A percentile compares a stretch with the other conserved stretches of the same genome.
Conservation (phyloP, 2,329 filamentous ascomycete genomes). For the Lachnum nothofagi region DNA sequence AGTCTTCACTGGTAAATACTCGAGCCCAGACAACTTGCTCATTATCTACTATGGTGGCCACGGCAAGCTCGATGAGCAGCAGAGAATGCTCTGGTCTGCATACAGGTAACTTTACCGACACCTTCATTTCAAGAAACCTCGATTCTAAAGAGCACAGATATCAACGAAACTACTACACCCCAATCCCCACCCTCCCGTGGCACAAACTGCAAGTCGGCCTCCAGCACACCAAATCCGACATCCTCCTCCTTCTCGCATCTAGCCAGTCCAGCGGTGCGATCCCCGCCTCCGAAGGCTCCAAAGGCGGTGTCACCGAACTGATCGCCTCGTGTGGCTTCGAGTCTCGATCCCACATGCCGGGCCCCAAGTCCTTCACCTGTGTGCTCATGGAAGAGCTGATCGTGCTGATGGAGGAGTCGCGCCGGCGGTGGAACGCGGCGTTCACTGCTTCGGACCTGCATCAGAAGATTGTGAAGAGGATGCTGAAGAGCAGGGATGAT, state of each 20-base stretch:
- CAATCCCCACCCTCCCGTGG: not conserved
- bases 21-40: not conserved
- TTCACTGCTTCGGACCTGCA: not conserved
- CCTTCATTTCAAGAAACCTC: not conserved
- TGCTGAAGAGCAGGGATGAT: not conserved
- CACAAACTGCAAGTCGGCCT: not conserved
- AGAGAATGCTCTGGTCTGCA: not conserved
- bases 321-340: not conserved
- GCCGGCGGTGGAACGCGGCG: not conserved
- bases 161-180: not conserved
- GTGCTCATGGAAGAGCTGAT: not conserved
- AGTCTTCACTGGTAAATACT: not conserved
- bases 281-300: not conserved
- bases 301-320: not conserved
- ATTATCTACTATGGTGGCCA: not conserved
- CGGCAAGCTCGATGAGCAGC: not conserved
- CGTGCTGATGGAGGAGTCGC: not conserved
- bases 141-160: not conserved
- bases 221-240: not conserved
- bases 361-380: not conserved
- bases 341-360: not conserved
- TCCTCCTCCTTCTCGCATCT: not conserved
- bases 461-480: not conserved
- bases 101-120: not conserved
- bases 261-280: not conserved